phyloP scores from a whole-genome alignment of 2,329 filamentous ascomycete genomes.

The Drechslerella coelobrocha region DNA sequence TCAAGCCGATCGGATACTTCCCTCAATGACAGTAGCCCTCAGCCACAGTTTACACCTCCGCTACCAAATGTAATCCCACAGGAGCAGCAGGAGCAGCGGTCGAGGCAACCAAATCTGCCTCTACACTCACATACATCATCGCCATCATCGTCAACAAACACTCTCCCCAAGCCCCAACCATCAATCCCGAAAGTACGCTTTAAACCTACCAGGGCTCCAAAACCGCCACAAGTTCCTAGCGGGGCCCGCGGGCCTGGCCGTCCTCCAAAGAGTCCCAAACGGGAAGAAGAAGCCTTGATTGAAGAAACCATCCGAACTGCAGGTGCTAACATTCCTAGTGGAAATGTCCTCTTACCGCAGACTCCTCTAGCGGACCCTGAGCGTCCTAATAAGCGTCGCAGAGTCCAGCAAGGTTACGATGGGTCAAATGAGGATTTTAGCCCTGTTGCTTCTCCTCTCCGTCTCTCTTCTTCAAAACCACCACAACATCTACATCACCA shows the following conservation, averaged over 20 bases:
- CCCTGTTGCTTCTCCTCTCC: background rate
- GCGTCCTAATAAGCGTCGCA: conserved; percentile 44
- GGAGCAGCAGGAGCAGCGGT: background rate
- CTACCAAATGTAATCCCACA: background rate
- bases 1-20: conserved; percentile 18
- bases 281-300: conserved; percentile 36
- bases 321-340: conserved; percentile 28
- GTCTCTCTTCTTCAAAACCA: background rate
- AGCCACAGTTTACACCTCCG: background rate
- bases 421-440: conserved; percentile 25
- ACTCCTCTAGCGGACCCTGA: background rate
- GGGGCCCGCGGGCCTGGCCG: conserved; percentile 46
- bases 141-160: background rate
- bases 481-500: background rate
- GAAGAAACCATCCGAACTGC: conserved; percentile 28
- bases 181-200: conserved; percentile 7
- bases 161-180: background rate
- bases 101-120: background rate
- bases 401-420: conserved; percentile 18
- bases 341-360: conserved; percentile 18
- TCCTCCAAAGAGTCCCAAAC: conserved; percentile 23
- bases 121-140: background rate
- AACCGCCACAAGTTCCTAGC: conserved; percentile 20
- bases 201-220: conserved; percentile 30
- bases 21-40: background rate